Evolutionary conservation across 306 rosid species (phyloP), one percentile per base, ranked within the genome.

Genomic region (Ceratonia siliqua): DNA sequence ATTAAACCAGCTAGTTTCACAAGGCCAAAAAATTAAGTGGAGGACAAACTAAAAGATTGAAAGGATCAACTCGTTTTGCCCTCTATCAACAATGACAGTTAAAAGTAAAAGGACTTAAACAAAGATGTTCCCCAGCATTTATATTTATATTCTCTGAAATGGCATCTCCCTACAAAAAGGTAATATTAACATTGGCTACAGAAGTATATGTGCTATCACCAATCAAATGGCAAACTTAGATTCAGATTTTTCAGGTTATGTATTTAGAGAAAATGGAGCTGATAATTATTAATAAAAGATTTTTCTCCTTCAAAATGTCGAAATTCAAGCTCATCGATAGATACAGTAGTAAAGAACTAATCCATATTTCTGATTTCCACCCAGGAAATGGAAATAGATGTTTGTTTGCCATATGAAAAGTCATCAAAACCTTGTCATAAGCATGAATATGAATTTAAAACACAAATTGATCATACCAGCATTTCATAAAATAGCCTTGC

Each of bases 401-500:
- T 41, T 24, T 14, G 20, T 41, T 24, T 54, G 52, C 46, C 43
- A 33, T 6, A 43, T 72, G 46, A 73, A 66, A 62, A 35, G 13
- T n/a, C 6, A 42, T 64, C 32, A 61, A 58, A 55, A 77, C 54
- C 32, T 32, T 28, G 70, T 13, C 39, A 52, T 25, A 28, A 15
- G 54, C 48, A 62, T 42, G 21, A 13, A 62, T 35, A 49, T 46
- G 35, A 67, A 49, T 32, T 46, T 50, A 49, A 62, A 84, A 77
- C 46, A 32, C 30, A 43, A 27, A 75, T 49, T 41, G 25, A 69
- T 79, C 85, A 14, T 90, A 95, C 99, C 97, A 94, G 87, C 62
- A 87, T 42, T 88, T 94, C 99, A 66, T 90, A 86, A 72, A 94
- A 94, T 50, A 92, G 72, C 75, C 85, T 79, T 39, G 96, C 95